These are phyloP conservation scores for Heterobasidion occidentale DNA, from an alignment of 1,284 basidiomycete genomes.

Conservation along the genomic window DNA sequence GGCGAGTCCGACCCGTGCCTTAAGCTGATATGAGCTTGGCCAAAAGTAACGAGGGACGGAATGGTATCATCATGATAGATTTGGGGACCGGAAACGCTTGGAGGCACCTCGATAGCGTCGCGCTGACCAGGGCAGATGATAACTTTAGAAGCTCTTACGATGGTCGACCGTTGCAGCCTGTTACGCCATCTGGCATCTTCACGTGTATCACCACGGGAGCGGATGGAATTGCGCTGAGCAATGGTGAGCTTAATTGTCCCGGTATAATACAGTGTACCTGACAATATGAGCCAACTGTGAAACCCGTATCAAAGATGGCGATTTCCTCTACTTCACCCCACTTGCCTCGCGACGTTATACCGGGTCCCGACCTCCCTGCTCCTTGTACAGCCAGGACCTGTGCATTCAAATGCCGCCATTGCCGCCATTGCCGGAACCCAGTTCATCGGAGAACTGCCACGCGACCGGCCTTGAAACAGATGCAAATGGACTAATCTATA, in stretches of 20 bases:
- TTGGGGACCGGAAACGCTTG: not conserved
- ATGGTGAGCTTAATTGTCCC: no score
- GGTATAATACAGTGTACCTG: no score
- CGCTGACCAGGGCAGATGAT: no score
- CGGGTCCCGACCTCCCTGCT: not conserved
- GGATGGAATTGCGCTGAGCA: no score
- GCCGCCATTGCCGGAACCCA: not conserved
- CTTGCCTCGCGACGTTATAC: not conserved
- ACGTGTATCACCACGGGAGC: not conserved
- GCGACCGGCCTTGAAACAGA: not conserved
- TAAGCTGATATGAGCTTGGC: not conserved
- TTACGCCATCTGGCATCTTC: no score
- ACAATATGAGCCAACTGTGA: no score
- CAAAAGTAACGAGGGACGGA: not conserved
- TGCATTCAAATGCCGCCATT: not conserved
- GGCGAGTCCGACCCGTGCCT: not conserved
- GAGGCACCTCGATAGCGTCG: not conserved
- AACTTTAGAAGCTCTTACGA: no score
- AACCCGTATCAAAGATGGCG: not conserved
- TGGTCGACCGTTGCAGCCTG: no score
- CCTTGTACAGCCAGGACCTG: not conserved
- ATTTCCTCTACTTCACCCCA: not conserved
- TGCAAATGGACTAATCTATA: not conserved
- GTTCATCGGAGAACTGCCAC: not conserved
- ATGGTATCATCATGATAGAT: not conserved